A percentile compares a stretch with the other conserved stretches of the same genome.
Conservation (phyloP, 345 rosid species). For the Erysimum cheiranthoides region DNA sequence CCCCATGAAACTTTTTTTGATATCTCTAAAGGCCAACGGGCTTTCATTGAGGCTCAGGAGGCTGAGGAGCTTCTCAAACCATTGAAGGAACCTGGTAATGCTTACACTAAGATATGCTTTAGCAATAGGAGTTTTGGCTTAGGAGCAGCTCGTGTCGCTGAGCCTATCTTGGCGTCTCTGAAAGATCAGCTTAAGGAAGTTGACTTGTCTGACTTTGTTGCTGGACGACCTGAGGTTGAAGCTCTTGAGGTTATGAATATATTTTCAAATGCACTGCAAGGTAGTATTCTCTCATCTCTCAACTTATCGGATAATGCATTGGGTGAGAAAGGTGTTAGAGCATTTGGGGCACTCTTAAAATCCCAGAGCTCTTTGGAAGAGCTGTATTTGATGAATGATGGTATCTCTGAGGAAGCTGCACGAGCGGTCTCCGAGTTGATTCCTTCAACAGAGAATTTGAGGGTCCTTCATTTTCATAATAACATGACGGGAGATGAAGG, state of each 20-base stretch:
- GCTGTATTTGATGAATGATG: conserved; percentile 85
- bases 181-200: conserved; percentile 80
- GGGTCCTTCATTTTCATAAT: conserved; percentile 83
- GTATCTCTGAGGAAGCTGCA: conserved; percentile 96
- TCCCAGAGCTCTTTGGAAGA: conserved; percentile 81
- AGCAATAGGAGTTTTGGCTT: conserved; percentile 88
- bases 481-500: conserved; percentile 96
- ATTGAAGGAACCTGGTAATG: conserved; percentile 71
- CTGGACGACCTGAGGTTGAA: conserved; percentile 84
- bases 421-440: conserved; percentile 74
- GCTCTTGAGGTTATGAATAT: conserved; percentile 88
- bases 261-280: conserved; percentile 81
- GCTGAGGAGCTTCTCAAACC: conserved; percentile 82
- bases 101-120: conserved; percentile 81
- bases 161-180: conserved; percentile 72
- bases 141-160: conserved; percentile 81
- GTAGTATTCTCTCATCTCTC: conserved; percentile 64
- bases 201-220: conserved; percentile 90
- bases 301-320: conserved; percentile 89
- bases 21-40: conserved; percentile 71
- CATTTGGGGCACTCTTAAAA: conserved; percentile 70
- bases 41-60: conserved; percentile 78
- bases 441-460: conserved; percentile 85
- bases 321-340: conserved; percentile 95
- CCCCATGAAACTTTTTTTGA: conserved; percentile 63